These are phyloP conservation scores for Gillenia trifoliata DNA, from an alignment of 306 rosid genomes.

Conservation along the genomic window DNA sequence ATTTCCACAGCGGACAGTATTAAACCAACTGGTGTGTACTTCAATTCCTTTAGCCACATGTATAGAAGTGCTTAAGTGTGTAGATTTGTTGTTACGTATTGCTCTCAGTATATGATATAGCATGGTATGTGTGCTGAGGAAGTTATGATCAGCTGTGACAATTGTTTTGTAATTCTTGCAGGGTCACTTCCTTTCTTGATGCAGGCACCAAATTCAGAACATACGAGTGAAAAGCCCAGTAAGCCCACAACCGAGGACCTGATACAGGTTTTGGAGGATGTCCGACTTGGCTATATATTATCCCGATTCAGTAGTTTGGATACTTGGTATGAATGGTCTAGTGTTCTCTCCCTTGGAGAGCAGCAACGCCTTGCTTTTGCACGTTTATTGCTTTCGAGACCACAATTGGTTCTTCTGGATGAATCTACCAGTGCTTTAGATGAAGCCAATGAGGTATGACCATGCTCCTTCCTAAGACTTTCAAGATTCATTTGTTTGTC, in stretches of 20 bases:
- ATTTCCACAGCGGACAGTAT: slow-evolving; percentile 33
- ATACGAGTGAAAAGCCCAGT: slow-evolving; percentile 23
- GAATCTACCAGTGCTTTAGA: slow-evolving; percentile 96
- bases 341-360: slow-evolving; percentile 96
- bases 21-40: slow-evolving; percentile 39
- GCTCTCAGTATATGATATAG: not conserved
- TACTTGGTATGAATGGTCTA: slow-evolving; percentile 82
- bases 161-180: slow-evolving; percentile 23
- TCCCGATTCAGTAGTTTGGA: slow-evolving; percentile 69
- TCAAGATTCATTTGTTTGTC: not conserved
- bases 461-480: not conserved
- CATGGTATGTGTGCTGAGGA: not conserved
- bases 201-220: slow-evolving; percentile 33
- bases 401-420: slow-evolving; percentile 75
- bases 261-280: slow-evolving; percentile 67
- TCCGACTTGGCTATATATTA: slow-evolving; percentile 73
- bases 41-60: not conserved
- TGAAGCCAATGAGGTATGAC: slow-evolving; percentile 84
- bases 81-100: not conserved
- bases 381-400: slow-evolving; percentile 79
- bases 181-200: slow-evolving; percentile 74
- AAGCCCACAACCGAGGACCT: slow-evolving; percentile 76
- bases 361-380: slow-evolving; percentile 98
- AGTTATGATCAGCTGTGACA: not conserved
- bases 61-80: not conserved